Conservation (phyloP, 2,329 filamentous ascomycete species). For the Alternaria alternata region DNA sequence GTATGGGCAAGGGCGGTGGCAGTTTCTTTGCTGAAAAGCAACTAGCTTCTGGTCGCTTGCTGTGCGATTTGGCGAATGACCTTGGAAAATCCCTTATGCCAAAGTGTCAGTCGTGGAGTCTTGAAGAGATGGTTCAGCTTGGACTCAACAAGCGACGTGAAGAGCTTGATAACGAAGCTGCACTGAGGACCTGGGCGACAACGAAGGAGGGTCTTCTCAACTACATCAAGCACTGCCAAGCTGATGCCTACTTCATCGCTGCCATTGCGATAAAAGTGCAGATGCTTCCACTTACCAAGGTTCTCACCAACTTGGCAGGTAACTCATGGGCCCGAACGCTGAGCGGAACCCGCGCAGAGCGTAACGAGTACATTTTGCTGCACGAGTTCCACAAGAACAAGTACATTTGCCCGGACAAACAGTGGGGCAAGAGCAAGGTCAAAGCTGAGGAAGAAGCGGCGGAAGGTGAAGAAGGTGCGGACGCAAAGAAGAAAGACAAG, state of each 20-base stretch:
- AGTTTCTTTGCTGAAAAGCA: constrained; percentile 95
- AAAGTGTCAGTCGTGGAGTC: constrained; percentile 96
- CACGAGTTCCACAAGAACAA: constrained; percentile 97
- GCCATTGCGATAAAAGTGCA: constrained; percentile 89
- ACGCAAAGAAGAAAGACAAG: constrained; percentile 97
- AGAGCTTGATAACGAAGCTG: constrained; percentile 88
- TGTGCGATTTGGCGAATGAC: constrained; percentile 95
- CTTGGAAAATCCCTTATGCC: constrained; percentile 96
- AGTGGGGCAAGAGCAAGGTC: constrained; percentile 77
- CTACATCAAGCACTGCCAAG: constrained; percentile 91
- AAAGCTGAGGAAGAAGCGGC: constrained; percentile 76
- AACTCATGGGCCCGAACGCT: constrained; percentile 98
- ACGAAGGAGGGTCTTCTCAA: constrained; percentile 88
- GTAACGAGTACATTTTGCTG: constrained; percentile 98
- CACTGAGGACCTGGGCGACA: constrained; percentile 84
- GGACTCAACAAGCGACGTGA: constrained; percentile 80
- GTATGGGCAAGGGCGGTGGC: constrained; percentile 83
- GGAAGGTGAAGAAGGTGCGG: constrained; percentile 71
- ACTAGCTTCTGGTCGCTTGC: constrained; percentile 83
- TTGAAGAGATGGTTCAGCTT: constrained; percentile 96
- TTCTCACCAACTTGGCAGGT: constrained; percentile 93
- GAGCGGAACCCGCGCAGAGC: constrained; percentile 93
- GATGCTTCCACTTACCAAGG: constrained; percentile 91
- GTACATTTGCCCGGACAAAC: constrained; percentile 97
- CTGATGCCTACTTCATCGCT: constrained; percentile 95